Evolutionary conservation across 2,329 filamentous ascomycete species (phyloP).

Genomic region (Botryosphaeria dothidea): DNA sequence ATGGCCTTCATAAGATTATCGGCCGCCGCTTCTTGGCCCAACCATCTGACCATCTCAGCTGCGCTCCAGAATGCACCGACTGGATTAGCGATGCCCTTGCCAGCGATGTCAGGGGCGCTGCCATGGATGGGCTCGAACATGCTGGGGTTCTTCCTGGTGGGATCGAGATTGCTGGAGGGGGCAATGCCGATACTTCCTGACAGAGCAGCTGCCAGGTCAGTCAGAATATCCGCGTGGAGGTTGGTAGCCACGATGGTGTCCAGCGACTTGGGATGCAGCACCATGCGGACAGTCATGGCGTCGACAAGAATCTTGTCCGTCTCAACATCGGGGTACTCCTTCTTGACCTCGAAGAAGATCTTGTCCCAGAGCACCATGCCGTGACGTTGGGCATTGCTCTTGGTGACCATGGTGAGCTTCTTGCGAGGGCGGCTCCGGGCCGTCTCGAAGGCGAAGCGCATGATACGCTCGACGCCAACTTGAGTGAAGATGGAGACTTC

Average conservation of each 20-base stretch:
- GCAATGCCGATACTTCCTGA: slow-evolving; percentile 69
- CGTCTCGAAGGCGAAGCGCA: slow-evolving; percentile 51
- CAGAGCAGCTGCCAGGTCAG: slow-evolving; percentile 66
- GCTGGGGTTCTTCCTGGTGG: slow-evolving; percentile 58
- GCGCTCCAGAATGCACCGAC: slow-evolving; percentile 70
- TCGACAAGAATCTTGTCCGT: slow-evolving; percentile 53
- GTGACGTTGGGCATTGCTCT: slow-evolving; percentile 51
- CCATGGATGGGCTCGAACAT: slow-evolving; percentile 68
- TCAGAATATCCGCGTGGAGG: slow-evolving; percentile 62
- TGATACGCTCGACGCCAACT: slow-evolving; percentile 49
- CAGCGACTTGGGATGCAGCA: slow-evolving; percentile 45
- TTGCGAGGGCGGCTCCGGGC: slow-evolving; percentile 45
- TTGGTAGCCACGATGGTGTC: slow-evolving; percentile 53
- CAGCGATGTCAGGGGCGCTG: slow-evolving; percentile 65
- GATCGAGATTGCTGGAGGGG: slow-evolving; percentile 67
- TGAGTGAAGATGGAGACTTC: slow-evolving; percentile 51
- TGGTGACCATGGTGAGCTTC: slow-evolving; percentile 53
- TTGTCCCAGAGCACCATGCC: slow-evolving; percentile 53
- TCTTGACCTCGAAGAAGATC: slow-evolving; percentile 47
- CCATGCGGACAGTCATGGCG: slow-evolving; percentile 53
- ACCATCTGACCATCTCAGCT: slow-evolving; percentile 66
- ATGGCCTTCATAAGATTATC: slow-evolving; percentile 59
- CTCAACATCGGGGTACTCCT: slow-evolving; percentile 47
- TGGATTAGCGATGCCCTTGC: slow-evolving; percentile 63
- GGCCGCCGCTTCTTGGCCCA: slow-evolving; percentile 61